Base-by-base conservation (phyloP, 2,329 filamentous ascomycete species). In the Stenocarpella maydis region DNA sequence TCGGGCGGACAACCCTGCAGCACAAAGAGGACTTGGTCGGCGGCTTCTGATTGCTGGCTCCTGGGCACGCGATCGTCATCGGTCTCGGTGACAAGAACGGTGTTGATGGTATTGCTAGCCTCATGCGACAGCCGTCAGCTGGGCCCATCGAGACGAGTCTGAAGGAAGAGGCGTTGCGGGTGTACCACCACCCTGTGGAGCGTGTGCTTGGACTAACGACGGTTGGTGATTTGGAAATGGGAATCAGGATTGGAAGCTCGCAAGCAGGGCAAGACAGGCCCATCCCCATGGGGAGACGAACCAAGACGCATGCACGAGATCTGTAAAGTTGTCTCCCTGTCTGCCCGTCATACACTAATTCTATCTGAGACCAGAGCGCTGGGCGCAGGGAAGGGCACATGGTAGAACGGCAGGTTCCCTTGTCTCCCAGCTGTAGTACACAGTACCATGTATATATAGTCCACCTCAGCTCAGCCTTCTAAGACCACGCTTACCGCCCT, bases 1-100 rank as follows among this genome's bases (percentile, higher is more conserved):
- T 68, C 65, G 65, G 45, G n/a, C 39, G 53, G 37, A 49, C 54
- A 61, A 61, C 65, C 65, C 54, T 61, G 65, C 58, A 39, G 26
- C 10, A 3, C 24, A 12, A 17, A 19, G 17, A 41, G 34, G n/a
- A n/a, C n/a, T 19, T 34, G 19, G 52, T 21, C 10, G 28, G 10
- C 19, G 53, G 53, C 53, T 19, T 24, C 31, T 55, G 53, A 54
- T 37, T 37, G 31, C 31, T 15, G 31, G 53, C 19, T 24, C 34
- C 53, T 26, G 2, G 53, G 53, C 53, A 14, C n/a, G n/a, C 34
- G 53, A 39, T 55, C 53, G 53, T 55, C 53, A 39, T 55, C 31
- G n/a, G 21, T n/a, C 31, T 54, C 31, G 31, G 52, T 24, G 52
- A 24, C 28, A 21, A 37, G 10, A 8, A 24, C 47, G 15, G 21